phyloP scores from a whole-genome alignment of 2,329 filamentous ascomycete genomes.

The Aspergillus sp. region DNA sequence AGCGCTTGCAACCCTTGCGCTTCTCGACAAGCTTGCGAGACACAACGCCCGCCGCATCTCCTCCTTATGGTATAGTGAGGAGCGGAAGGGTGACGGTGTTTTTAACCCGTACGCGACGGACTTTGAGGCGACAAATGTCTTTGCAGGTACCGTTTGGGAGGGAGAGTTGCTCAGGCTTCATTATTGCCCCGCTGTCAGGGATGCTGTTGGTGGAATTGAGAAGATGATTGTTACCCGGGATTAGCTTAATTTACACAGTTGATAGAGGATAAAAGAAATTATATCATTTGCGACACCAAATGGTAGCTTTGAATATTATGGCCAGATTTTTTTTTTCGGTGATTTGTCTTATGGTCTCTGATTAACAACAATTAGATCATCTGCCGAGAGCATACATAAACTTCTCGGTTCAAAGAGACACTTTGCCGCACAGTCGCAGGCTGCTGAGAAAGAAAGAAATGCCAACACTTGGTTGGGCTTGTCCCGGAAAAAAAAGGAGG shows the following conservation, averaged over 20 bases:
- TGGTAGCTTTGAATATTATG: not conserved
- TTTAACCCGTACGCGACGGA: constrained; percentile 73
- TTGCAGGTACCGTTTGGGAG: constrained; percentile 89
- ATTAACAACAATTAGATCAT: not conserved
- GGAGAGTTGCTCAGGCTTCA: constrained; percentile 82
- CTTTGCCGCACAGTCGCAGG: not conserved
- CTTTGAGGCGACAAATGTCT: constrained; percentile 85
- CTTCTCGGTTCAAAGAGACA: not conserved
- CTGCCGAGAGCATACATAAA: not conserved
- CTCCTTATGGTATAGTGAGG: constrained; percentile 91
- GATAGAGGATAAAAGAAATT: not conserved
- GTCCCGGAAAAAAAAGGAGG: not conserved
- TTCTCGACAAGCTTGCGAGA: constrained; percentile 76
- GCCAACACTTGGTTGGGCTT: not conserved
- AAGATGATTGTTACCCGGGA: constrained; percentile 55
- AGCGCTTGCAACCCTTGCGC: constrained; percentile 71
- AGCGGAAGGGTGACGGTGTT: constrained; percentile 84
- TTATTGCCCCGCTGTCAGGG: constrained; percentile 81
- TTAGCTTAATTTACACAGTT: constrained; percentile 4
- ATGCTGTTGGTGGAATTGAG: constrained; percentile 69
- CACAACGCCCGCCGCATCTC: constrained; percentile 79
- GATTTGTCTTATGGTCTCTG: not conserved
- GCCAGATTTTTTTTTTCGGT: constrained; percentile 4
- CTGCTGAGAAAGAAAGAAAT: not conserved
- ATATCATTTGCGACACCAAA: not conserved